Evolutionary conservation across 805 yeast species (phyloP), one percentile per base, ranked within the genome.

Genomic region (Wickerhamiella azyma): DNA sequence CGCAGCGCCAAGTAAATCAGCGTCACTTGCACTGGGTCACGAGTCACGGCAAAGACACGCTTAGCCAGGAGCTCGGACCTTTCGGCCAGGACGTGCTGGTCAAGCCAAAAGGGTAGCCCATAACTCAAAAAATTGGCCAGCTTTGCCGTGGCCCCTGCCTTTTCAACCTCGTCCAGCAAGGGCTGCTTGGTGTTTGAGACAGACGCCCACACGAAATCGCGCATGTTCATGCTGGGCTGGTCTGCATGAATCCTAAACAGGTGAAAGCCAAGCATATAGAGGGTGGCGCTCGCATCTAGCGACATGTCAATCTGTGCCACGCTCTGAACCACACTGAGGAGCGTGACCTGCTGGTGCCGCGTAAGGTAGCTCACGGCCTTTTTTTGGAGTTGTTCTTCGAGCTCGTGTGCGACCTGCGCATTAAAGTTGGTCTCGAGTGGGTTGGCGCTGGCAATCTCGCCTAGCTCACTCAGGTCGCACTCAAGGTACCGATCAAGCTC

Each of bases 311-410:
- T 41, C 16, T 26, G 18, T 19, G 70, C 67, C 21, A 83, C 65
- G 1, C 86, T 79, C 41, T 75, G 78, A 5, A 85, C 68, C 2
- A 85, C 76, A 13, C 83, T 75, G 1, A 80, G 69, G 24, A 88
- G 68, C 0, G 96, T 85, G 26, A 80, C 77, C 57, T 88, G 97
- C 60, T 88, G 96, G 63, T 88, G 96, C 49, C 95, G 76, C 0
- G 95, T 85, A 26, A 88, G 60, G 50, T 79, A 79, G 0, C 96
- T 96, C 24, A 88, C 65, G 1, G 89, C 70, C 5, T 74, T 67
- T 49, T 73, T 76, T 37, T 76, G 75, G 44, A 88, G 65, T 50
- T 75, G 75, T 18, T 79, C 81, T 13, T 69, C 64, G 18, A 88
- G 64, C 2, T 72, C 59, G 1, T 65, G 68, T 1, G 45, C 50